Conservation (phyloP, 306 rosid genomes). For the Gastrolobium bilobum region DNA sequence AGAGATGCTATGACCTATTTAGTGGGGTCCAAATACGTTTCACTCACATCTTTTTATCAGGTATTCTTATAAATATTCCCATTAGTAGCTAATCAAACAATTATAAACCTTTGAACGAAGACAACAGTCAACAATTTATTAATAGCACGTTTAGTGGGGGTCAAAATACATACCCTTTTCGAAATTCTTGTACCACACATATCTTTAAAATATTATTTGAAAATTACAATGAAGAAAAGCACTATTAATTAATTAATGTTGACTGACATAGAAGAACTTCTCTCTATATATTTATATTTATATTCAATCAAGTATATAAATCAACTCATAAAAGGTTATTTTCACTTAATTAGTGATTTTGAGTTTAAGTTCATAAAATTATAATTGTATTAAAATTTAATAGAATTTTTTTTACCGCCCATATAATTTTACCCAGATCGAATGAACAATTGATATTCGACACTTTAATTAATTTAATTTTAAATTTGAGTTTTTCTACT, state of each 20-base stretch:
- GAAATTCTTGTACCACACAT: not conserved
- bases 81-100: not conserved
- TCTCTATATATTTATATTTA: too few species aligned
- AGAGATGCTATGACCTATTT: not conserved
- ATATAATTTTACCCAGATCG: too few species aligned
- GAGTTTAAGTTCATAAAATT: too few species aligned
- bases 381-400: too few species aligned
- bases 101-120: not conserved
- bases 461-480: too few species aligned
- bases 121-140: not conserved
- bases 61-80: not conserved
- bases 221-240: not conserved
- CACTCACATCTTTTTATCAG: not conserved
- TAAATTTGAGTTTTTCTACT: too few species aligned
- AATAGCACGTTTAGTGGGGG: conserved; percentile 22
- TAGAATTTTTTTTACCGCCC: too few species aligned
- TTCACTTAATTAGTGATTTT: too few species aligned
- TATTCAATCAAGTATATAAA: too few species aligned
- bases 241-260: not conserved
- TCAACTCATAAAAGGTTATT: too few species aligned
- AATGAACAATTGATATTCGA: too few species aligned
- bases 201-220: not conserved
- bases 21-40: not conserved
- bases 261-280: too few species aligned
- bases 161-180: not conserved